Base-by-base conservation (phyloP, 1,139 yeast genomes). In the Geotrichum fermentans region DNA sequence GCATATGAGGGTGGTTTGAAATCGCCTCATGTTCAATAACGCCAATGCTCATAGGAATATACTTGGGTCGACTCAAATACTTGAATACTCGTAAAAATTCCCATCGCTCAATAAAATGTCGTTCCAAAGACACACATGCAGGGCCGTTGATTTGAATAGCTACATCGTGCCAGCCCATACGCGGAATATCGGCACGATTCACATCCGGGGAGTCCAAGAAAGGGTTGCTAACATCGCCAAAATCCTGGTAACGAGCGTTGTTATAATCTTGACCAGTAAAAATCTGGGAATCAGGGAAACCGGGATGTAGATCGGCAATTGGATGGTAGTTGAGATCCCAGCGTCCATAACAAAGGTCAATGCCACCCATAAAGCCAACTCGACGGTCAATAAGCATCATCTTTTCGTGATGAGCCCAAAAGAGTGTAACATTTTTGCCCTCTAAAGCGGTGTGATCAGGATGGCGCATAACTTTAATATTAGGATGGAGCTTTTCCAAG, bases 331-430 rank as follows among this genome's bases (percentile, higher is more conserved):
- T 80, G 0, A 83, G 77, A 63, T 79, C 84, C 58, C 66, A 79
- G 58, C 84, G 70, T 32, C 84, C 84, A 57, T 71, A 79, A 59
- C 84, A 79, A 48, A 79, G 68, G 61, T 79, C 84, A 54, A 79
- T 73, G 34, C 84, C 84, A 14, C 84, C 84, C 43, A 79, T 60
- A 54, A 79, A 79, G 21, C 81, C 80, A 35, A 77, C 71, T 0
- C 79, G 73, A 49, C 76, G 78, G 60, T 79, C 84, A 42, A 79
- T 63, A 41, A 79, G 71, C 57, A 80, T 73, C 50, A 79, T 64
- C 56, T 79, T 79, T 58, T 79, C 84, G 61, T 79, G 84, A 61
- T 79, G 84, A 0, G 84, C 84, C 84, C 84, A 79, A 59, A 79
- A 79, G 55, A 72, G 78, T 1, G 82, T 80, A 29, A 51, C 53